Conservation (phyloP, 352 stramenopile species). For the Globisporangium rhizosaccharum region DNA sequence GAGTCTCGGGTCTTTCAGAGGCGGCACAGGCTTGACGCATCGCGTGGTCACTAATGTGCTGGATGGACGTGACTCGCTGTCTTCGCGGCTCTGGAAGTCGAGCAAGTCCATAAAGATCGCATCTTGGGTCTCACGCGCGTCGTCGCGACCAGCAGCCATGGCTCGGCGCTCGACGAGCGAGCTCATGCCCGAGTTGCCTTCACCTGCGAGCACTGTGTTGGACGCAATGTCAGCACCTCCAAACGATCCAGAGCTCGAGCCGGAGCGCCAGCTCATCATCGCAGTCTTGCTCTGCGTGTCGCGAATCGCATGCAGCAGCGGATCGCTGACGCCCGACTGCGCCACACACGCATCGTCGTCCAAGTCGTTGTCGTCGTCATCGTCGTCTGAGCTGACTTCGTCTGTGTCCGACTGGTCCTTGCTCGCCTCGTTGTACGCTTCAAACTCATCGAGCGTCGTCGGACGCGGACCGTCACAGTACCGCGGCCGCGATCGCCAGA, state of each 20-base stretch:
- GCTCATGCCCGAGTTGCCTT: conserved; percentile 75
- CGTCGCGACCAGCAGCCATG: conserved; percentile 39
- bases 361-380: conserved; percentile 15
- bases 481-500: conserved; percentile 71
- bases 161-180: conserved; percentile 58
- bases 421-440: conserved; percentile 27
- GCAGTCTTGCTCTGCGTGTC: conserved; percentile 47
- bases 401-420: conserved; percentile 18
- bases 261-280: conserved; percentile 70
- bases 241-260: conserved; percentile 8
- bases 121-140: conserved; percentile 51
- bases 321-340: conserved; percentile 28
- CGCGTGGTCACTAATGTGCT: conserved; percentile 11
- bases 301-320: conserved; percentile 59
- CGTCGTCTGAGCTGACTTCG: conserved; percentile 23
- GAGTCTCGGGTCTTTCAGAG: conserved; percentile 48
- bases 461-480: conserved; percentile 48
- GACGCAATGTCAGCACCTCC: conserved; percentile 14
- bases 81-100: conserved; percentile 47
- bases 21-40: conserved; percentile 36
- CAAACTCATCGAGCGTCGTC: conserved; percentile 55
- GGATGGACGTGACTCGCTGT: conserved; percentile 26
- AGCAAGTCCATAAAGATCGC: conserved; percentile 66
- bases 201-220: conserved; percentile 35
- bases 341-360: conserved; percentile 21